Evolutionary conservation across 78 protist species (phyloP).

Genomic region (Trichosphaerium sp.): DNA sequence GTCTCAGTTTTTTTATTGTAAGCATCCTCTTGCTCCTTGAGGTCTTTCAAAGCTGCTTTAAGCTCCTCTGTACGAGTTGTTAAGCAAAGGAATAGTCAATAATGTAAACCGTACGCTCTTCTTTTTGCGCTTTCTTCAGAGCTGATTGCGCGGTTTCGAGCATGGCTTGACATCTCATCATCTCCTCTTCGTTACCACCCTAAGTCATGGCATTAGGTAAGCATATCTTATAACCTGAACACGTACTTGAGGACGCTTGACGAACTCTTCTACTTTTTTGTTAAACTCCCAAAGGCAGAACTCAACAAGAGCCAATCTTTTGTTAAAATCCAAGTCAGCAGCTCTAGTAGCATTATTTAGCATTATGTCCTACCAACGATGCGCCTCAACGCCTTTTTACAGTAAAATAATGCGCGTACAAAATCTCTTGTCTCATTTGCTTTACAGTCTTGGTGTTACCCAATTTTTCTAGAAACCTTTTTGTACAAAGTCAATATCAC

Average conservation of each 20-base stretch:
- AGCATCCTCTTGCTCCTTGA: slow-evolving; percentile 1
- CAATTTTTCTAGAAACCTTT: no score
- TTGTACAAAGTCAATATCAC: no score
- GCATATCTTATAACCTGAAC: no score
- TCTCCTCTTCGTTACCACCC: not conserved
- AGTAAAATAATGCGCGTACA: no score
- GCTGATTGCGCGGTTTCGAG: not conserved
- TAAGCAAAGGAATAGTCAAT: no score
- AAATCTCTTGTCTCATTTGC: no score
- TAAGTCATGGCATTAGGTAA: no score
- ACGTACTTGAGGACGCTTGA: no score
- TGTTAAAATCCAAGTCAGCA: no score
- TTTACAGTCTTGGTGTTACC: slow-evolving; percentile 2
- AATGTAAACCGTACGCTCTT: no score
- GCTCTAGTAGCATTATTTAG: not conserved
- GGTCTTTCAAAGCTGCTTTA: slow-evolving; percentile 7
- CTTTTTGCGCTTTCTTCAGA: no score
- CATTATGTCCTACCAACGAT: not conserved
- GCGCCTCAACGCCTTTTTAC: not conserved
- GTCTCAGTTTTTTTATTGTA: not conserved
- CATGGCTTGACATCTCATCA: not conserved
- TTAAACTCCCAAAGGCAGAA: not conserved
- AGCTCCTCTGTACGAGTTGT: no score
- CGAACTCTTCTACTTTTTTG: not conserved
- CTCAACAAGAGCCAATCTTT: not conserved